Evolutionary conservation across 139 green algal species (phyloP).

Genomic region (Nannochloris sp.): DNA sequence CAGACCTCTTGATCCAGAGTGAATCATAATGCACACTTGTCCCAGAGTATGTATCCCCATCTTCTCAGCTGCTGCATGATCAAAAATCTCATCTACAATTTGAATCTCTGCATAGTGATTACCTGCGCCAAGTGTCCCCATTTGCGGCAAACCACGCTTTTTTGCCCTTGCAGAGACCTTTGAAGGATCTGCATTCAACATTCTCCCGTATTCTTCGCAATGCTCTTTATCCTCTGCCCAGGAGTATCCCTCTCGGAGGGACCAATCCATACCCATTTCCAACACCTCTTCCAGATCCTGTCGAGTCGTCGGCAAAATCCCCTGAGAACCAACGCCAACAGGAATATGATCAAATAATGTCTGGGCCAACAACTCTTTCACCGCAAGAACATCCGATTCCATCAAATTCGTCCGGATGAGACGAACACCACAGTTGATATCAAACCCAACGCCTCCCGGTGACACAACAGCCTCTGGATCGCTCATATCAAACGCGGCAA

Average conservation of each 20-base stretch:
- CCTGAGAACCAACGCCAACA: constrained; percentile 77
- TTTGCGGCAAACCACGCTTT: constrained; percentile 82
- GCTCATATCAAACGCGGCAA: constrained; percentile 83
- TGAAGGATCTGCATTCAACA: constrained; percentile 71
- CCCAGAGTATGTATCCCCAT: constrained; percentile 70
- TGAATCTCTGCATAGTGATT: constrained; percentile 92
- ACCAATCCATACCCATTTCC: constrained; percentile 87
- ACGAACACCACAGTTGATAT: constrained; percentile 89
- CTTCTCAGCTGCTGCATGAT: constrained; percentile 56
- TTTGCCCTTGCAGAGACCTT: constrained; percentile 75
- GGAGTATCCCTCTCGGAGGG: constrained; percentile 57
- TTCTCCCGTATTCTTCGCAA: constrained; percentile 83
- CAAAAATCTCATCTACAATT: constrained; percentile 82
- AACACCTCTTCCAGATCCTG: constrained; percentile 69
- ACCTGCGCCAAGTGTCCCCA: constrained; percentile 83
- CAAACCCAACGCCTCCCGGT: constrained; percentile 70
- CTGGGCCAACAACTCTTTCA: constrained; percentile 69
- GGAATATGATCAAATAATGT: constrained; percentile 88
- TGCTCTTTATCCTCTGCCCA: constrained; percentile 90
- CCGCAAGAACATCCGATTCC: constrained; percentile 51
- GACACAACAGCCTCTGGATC: constrained; percentile 74
- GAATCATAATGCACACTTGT: constrained; percentile 81
- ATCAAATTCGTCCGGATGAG: constrained; percentile 82
- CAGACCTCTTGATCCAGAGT: constrained; percentile 69
- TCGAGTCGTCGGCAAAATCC: constrained; percentile 75